A percentile compares a stretch with the other conserved stretches of the same genome.
These are phyloP conservation scores for Acorus gramineus DNA, from an alignment of 106 monocot genomes.

Conservation along the genomic window DNA sequence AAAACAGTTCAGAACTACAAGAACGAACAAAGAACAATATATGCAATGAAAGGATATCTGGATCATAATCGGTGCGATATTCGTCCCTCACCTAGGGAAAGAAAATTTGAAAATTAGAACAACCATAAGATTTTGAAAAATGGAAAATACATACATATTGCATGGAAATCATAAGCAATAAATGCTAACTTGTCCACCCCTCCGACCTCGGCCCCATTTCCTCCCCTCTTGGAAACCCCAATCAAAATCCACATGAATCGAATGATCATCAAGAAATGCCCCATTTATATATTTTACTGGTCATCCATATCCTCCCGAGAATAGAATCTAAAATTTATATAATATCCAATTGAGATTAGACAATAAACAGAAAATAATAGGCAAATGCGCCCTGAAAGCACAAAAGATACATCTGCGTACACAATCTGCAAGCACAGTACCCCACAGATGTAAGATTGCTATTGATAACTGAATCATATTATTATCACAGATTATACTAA, in stretches of 20 bases:
- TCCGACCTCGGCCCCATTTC: conserved; percentile 98
- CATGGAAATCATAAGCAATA: not conserved
- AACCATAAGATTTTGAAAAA: not conserved
- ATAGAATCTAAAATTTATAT: conserved; percentile 56
- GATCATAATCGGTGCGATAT: conserved; percentile 99
- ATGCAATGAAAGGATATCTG: conserved; percentile 88
- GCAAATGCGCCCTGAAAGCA: no score
- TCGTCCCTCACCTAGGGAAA: conserved; percentile 84
- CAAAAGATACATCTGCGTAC: no score
- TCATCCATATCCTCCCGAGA: conserved; percentile 90
- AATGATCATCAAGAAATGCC: conserved; percentile 94
- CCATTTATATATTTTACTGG: conserved; percentile 97
- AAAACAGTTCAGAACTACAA: not conserved
- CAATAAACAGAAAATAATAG: not conserved
- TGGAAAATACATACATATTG: not conserved
- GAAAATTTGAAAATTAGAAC: conserved; percentile 12
- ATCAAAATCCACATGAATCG: conserved; percentile 95
- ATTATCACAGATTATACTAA: no score
- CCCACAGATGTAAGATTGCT: no score
- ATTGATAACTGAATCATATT: no score
- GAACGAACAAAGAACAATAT: not conserved
- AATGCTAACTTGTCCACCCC: conserved; percentile 81
- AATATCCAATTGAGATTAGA: conserved; percentile 4
- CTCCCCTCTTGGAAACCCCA: conserved; percentile 99
- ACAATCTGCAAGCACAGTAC: no score